Evolutionary conservation across 306 rosid species (phyloP).

Genomic region (Leucaena leucocephala): DNA sequence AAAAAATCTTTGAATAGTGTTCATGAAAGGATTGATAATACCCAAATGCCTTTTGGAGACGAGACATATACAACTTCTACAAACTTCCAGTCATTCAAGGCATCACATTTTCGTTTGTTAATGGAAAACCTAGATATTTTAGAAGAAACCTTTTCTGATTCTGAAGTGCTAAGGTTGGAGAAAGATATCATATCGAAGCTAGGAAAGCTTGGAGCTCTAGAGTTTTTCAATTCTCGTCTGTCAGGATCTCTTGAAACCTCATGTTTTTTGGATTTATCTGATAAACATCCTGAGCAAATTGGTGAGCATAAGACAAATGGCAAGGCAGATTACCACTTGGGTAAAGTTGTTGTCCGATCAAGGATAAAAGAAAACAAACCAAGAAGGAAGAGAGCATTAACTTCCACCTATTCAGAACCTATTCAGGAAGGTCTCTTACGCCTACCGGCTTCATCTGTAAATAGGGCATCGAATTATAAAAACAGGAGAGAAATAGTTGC

Average conservation of each 20-base stretch:
- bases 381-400: constrained; percentile 45
- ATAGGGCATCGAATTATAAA: constrained; percentile 50
- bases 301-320: constrained; percentile 40
- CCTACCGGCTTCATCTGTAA: constrained; percentile 42
- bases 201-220: constrained; percentile 78
- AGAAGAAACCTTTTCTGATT: constrained; percentile 75
- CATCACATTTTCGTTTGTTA: constrained; percentile 58
- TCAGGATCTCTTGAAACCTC: constrained; percentile 57
- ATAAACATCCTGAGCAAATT: constrained; percentile 30
- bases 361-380: constrained; percentile 58
- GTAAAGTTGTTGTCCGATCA: constrained; percentile 53
- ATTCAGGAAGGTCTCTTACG: constrained; percentile 32
- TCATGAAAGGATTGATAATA: constrained; percentile 35
- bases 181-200: constrained; percentile 62
- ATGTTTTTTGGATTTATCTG: constrained; percentile 31
- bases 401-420: constrained; percentile 31
- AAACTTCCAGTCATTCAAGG: constrained; percentile 44
- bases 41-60: constrained; percentile 42
- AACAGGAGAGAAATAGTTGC: constrained; percentile 51
- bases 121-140: constrained; percentile 75
- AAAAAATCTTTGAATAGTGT: constrained; percentile 41
- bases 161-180: constrained; percentile 59
- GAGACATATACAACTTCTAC: constrained; percentile 25
- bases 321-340: constrained; percentile 30
- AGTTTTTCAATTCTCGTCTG: constrained; percentile 61